Conservation (phyloP, 805 yeast genomes). For the Saccharomycopsis sp. region DNA sequence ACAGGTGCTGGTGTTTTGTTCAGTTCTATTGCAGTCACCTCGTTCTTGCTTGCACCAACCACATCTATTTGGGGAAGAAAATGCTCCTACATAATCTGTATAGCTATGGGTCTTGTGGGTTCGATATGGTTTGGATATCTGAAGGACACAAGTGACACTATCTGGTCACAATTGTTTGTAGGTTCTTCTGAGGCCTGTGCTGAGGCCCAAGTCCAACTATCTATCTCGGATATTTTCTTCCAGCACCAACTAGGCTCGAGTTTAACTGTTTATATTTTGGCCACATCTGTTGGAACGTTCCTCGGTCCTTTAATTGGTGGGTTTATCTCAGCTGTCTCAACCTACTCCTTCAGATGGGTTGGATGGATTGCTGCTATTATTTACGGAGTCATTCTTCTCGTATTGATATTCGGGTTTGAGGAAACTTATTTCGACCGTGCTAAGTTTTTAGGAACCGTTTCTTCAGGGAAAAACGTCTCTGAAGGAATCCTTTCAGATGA, state of each 20-base stretch:
- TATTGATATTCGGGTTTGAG: conserved; percentile 55
- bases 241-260: conserved; percentile 72
- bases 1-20: conserved; percentile 78
- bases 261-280: conserved; percentile 66
- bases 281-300: conserved; percentile 71
- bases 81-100: conserved; percentile 55
- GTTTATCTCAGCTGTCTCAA: conserved; percentile 46
- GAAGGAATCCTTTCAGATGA: neutral
- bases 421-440: conserved; percentile 63
- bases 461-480: conserved; percentile 4
- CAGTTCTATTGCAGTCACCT: conserved; percentile 59
- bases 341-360: conserved; percentile 67
- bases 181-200: conserved; percentile 79
- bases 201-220: conserved; percentile 64
- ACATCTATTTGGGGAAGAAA: conserved; percentile 66
- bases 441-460: conserved; percentile 28
- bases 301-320: conserved; percentile 77
- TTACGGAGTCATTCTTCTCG: conserved; percentile 49
- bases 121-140: conserved; percentile 65
- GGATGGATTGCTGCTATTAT: conserved; percentile 63
- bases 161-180: conserved; percentile 73
- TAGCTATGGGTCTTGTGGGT: conserved; percentile 54
- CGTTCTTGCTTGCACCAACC: conserved; percentile 60
- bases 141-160: conserved; percentile 48
- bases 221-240: conserved; percentile 65